Percentiles rank a stretch among this genome's conserved stretches.
These are phyloP conservation scores for Ensete ventricosum DNA, from an alignment of 176 grass and related monocot genomes.

Conservation along the genomic window DNA sequence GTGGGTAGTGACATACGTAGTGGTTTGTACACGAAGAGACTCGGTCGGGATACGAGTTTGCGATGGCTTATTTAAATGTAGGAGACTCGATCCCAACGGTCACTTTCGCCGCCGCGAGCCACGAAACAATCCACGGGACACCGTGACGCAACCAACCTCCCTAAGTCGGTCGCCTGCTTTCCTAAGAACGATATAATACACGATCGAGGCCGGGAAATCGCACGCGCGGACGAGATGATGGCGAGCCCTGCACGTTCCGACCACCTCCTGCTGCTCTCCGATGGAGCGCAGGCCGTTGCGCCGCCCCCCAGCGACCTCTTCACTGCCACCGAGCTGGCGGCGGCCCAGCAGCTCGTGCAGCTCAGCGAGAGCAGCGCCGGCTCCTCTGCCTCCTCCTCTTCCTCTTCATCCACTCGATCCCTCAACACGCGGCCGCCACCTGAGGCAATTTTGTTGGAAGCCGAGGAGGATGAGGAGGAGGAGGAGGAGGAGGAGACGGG, in stretches of 20 bases:
- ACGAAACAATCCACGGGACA: too few species aligned
- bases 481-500: background rate
- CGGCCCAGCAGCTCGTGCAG: slow-evolving; percentile 8
- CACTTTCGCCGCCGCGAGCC: too few species aligned
- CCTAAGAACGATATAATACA: too few species aligned
- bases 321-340: background rate
- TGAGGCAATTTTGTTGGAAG: background rate
- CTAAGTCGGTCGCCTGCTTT: too few species aligned
- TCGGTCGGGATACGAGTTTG: too few species aligned
- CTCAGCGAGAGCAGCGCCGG: background rate
- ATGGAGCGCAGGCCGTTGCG: background rate
- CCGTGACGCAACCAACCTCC: too few species aligned
- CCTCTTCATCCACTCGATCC: background rate
- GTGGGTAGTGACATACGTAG: too few species aligned
- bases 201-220: too few species aligned
- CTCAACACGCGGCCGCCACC: background rate
- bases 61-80: too few species aligned
- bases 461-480: background rate
- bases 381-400: background rate
- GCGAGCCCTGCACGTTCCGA: background rate
- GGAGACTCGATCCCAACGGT: too few species aligned
- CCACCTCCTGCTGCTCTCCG: background rate
- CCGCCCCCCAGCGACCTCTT: background rate
- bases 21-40: too few species aligned
- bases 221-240: background rate